Evolutionary conservation across 768 basidiomycete genomes (phyloP).

Genomic region (Pulveroboletus frians): DNA sequence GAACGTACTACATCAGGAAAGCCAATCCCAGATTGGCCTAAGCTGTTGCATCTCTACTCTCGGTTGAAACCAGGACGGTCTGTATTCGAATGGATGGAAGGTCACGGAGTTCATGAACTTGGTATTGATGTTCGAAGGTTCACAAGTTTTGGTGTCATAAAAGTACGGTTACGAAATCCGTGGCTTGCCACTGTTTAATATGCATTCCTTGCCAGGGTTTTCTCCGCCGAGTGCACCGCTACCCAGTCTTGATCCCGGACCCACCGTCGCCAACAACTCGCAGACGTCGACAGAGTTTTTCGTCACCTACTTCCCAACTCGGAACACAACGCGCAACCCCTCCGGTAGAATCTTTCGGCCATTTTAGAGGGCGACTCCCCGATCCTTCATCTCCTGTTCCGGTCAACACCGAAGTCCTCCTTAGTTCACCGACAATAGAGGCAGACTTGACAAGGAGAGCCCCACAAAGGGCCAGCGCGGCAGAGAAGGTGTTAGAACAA

Average conservation of each 20-base stretch:
- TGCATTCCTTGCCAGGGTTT: slow-evolving; percentile 58
- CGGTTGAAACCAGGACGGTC: slow-evolving; percentile 78
- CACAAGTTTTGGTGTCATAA: slow-evolving; percentile 95
- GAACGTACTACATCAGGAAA: slow-evolving; percentile 36
- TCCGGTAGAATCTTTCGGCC: slow-evolving; percentile 8
- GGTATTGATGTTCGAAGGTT: slow-evolving; percentile 94
- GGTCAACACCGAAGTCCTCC: slow-evolving; percentile 14
- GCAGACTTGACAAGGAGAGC: slow-evolving; percentile 25
- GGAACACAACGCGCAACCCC: slow-evolving; percentile 9
- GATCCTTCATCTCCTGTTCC: slow-evolving; percentile 19
- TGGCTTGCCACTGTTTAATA: not conserved
- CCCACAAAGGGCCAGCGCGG: slow-evolving; percentile 55
- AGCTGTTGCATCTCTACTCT: slow-evolving; percentile 81
- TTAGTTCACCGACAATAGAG: slow-evolving; percentile 31
- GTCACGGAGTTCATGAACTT: slow-evolving; percentile 57
- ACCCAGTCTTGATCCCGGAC: slow-evolving; percentile 66
- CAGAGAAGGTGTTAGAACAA: slow-evolving; percentile 65
- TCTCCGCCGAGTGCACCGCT: slow-evolving; percentile 88
- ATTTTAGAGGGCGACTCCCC: slow-evolving; percentile 20
- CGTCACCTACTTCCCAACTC: slow-evolving; percentile 13
- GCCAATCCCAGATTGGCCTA: slow-evolving; percentile 78
- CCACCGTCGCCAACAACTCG: slow-evolving; percentile 19
- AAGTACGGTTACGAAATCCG: slow-evolving; percentile 41
- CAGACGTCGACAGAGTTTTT: slow-evolving; percentile 30
- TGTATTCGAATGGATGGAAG: slow-evolving; percentile 84